phyloP scores from a whole-genome alignment of 1,139 yeast genomes.

The Suhomyces choctaworum region DNA sequence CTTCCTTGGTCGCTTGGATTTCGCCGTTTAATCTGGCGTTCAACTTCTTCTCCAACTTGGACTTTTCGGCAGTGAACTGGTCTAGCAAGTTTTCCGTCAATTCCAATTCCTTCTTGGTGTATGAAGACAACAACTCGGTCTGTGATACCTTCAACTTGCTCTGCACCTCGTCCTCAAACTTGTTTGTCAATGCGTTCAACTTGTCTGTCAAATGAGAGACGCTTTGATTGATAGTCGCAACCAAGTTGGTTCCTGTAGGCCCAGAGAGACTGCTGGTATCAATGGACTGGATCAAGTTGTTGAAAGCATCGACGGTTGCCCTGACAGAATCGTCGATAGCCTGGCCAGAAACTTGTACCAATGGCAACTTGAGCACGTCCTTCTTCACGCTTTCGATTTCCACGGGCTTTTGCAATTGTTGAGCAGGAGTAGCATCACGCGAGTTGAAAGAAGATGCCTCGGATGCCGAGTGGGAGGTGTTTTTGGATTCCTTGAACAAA shows the following conservation, averaged over 20 bases:
- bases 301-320: conserved; percentile 50
- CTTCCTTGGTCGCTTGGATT: conserved; percentile 65
- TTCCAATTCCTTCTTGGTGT: conserved; percentile 55
- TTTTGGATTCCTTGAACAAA: conserved; percentile 39
- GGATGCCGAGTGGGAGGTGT: conserved; percentile 23
- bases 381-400: conserved; percentile 38
- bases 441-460: conserved; percentile 26
- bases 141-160: conserved; percentile 40
- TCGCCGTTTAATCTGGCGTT: conserved; percentile 62
- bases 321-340: conserved; percentile 48
- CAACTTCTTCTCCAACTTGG: conserved; percentile 63
- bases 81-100: conserved; percentile 50
- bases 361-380: conserved; percentile 37
- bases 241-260: conserved; percentile 32
- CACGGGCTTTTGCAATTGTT: conserved; percentile 48
- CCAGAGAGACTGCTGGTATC: conserved; percentile 34
- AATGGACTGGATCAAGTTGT: conserved; percentile 51
- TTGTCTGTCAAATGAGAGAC: conserved; percentile 34
- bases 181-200: conserved; percentile 37
- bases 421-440: conserved; percentile 39
- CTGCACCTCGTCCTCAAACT: conserved; percentile 45
- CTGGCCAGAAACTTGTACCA: conserved; percentile 29
- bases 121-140: conserved; percentile 55
- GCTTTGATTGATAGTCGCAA: conserved; percentile 34
- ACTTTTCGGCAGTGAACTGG: conserved; percentile 55